These are phyloP conservation scores for Acorus gramineus DNA, from an alignment of 106 monocot genomes.

Conservation along the genomic window DNA sequence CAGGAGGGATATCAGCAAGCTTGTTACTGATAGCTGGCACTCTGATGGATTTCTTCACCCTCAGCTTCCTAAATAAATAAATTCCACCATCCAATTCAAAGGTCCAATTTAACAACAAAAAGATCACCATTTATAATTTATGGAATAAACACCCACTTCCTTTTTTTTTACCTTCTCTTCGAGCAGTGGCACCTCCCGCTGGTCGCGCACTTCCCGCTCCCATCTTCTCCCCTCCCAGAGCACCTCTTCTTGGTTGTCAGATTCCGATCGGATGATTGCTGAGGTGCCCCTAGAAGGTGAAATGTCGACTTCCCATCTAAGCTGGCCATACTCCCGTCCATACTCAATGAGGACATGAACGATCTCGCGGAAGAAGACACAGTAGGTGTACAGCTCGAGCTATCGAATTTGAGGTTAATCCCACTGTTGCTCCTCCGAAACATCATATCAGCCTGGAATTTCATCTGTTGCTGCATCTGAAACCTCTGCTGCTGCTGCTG, in stretches of 20 bases:
- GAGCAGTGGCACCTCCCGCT: slow-evolving; percentile 43
- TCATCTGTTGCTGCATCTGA: slow-evolving; percentile 3
- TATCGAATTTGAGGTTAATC: slow-evolving; percentile 31
- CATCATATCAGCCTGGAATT: slow-evolving; percentile 16
- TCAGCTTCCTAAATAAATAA: slow-evolving; percentile 33
- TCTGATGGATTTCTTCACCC: slow-evolving; percentile 45
- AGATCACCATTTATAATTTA: too few species aligned
- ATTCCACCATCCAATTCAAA: neutral
- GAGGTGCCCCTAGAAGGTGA: slow-evolving; percentile 24
- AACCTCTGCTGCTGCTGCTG: neutral
- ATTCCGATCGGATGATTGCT: slow-evolving; percentile 19
- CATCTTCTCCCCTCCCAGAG: slow-evolving; percentile 34
- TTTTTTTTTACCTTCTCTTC: slow-evolving; percentile 28
- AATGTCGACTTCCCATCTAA: slow-evolving; percentile 30
- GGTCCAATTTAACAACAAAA: neutral
- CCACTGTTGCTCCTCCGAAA: slow-evolving; percentile 13
- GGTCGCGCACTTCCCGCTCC: slow-evolving; percentile 34
- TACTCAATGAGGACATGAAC: slow-evolving; percentile 33
- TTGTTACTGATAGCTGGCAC: slow-evolving; percentile 63
- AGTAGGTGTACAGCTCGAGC: slow-evolving; percentile 24
- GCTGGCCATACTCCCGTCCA: slow-evolving; percentile 34
- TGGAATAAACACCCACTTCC: too few species aligned
- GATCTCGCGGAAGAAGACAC: slow-evolving; percentile 31
- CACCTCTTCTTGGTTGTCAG: slow-evolving; percentile 29
- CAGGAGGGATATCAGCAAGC: slow-evolving; percentile 61